Percentiles rank a stretch among this genome's conserved stretches.
These are phyloP conservation scores for Fusarium sp. DNA, from an alignment of 2,329 filamentous ascomycete genomes.

Conservation along the genomic window DNA sequence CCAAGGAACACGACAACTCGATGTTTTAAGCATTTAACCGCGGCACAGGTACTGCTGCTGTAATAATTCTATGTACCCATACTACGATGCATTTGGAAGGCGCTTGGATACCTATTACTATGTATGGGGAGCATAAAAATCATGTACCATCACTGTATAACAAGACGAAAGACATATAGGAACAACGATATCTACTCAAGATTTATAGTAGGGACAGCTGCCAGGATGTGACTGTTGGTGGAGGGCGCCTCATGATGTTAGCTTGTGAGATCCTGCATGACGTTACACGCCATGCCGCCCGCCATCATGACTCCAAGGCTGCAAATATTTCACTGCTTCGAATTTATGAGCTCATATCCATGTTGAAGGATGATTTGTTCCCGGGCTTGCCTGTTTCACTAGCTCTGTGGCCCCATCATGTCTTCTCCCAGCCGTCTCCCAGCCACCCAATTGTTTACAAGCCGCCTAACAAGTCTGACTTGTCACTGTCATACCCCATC, in stretches of 20 bases:
- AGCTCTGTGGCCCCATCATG: conserved; percentile 15
- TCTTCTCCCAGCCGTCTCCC: conserved; percentile 30
- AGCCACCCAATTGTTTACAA: conserved; percentile 50
- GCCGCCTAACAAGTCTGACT: conserved; percentile 21
- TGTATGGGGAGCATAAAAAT: neutral
- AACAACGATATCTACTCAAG: neutral
- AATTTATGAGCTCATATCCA: neutral
- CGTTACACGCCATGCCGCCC: conserved; percentile 11
- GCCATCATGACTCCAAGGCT: conserved; percentile 33
- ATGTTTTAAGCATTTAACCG: conserved; percentile 27
- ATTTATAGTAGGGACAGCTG: too few relatives aligned
- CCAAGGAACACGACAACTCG: conserved; percentile 19
- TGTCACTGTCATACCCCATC: conserved; percentile 43
- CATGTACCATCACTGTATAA: conserved; percentile 38
- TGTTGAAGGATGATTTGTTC: neutral
- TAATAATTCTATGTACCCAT: conserved; percentile 36
- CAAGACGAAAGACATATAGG: conserved; percentile 2
- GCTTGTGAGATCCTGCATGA: conserved; percentile 34
- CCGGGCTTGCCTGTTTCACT: neutral
- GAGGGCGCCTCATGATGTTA: conserved; percentile 27
- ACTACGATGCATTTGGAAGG: conserved; percentile 37
- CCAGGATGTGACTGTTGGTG: neutral
- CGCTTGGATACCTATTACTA: conserved; percentile 28
- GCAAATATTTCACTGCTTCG: neutral
- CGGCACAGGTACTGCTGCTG: conserved; percentile 12